Evolutionary conservation across 192 early-diverging fungal genomes (phyloP), one percentile per base, ranked within the genome.

Genomic region (Backusella psychrophila): DNA sequence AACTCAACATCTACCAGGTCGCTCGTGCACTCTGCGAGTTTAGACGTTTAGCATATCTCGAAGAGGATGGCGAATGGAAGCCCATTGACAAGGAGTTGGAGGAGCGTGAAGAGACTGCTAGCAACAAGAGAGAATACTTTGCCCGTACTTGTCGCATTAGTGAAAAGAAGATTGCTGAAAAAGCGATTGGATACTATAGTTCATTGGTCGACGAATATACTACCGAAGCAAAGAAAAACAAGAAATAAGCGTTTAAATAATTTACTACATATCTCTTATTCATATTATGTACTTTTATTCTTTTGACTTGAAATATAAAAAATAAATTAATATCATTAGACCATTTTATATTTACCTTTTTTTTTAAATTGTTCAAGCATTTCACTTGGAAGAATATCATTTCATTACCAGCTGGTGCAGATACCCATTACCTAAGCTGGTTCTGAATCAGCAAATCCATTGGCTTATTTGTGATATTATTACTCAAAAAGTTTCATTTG

Each of bases 151-250:
- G 75, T 23, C 72, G 80, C 21, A 81, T 81, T 34, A 71, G 76
- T n/a, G 80, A 81, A 71, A 81, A 81, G 68, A 68, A 78, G 65
- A 78, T 81, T 46, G 12, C 66, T 56, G 72, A 79, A 44, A 74
- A 70, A n/a, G 74, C 78, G 7, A 71, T 79, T 65, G 42, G 35
- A 1, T 79, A 79, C 38, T 79, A 79, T 38, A 26, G 65, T 4
- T 65, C 66, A 15, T 44, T 66, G 38, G 74, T 66, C 4, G 74
- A 75, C 15, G 74, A 75, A 59, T 52, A 59, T 29, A 38, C 59
- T 42, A 19, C 59, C 35, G 53, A 23, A 19, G 23, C 73, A 19
- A 71, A 73, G 46, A 52, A 72, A 34, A 73, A 23, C 71, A 56
- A 53, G n/a, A 73, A 73, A 23, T 41, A 41, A 26, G 6, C 23